Evolutionary conservation across 2,329 filamentous ascomycete genomes (phyloP).

Genomic region (Pestalotiopsis sp.): DNA sequence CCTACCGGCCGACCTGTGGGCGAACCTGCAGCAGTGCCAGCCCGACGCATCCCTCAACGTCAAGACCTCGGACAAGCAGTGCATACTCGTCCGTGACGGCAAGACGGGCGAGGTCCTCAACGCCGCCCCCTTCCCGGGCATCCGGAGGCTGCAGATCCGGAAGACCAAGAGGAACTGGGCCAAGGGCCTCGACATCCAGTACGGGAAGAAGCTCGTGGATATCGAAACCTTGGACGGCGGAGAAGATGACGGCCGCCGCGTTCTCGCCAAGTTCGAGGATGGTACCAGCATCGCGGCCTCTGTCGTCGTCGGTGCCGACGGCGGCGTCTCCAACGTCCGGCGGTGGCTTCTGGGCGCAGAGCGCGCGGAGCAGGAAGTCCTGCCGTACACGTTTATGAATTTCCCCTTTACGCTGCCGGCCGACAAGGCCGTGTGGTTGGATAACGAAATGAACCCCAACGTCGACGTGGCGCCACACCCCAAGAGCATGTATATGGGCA

Average conservation of each 20-base stretch:
- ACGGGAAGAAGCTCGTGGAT: slow-evolving; percentile 14
- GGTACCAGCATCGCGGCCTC: not conserved
- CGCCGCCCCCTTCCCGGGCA: not conserved
- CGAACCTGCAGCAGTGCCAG: not conserved
- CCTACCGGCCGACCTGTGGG: not conserved
- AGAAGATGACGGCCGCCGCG: not conserved
- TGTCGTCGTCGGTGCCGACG: slow-evolving; percentile 2
- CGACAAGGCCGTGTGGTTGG: slow-evolving; percentile 1
- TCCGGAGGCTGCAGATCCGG: slow-evolving; percentile 6
- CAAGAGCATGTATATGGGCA: slow-evolving; percentile 17
- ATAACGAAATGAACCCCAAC: slow-evolving; percentile 13
- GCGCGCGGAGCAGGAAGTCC: slow-evolving; percentile 10
- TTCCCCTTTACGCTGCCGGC: slow-evolving; percentile 14
- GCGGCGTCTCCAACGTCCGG: slow-evolving; percentile 14
- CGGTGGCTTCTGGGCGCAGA: slow-evolving; percentile 13
- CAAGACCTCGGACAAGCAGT: not conserved
- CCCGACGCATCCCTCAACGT: slow-evolving; percentile 1
- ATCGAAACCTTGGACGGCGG: not conserved
- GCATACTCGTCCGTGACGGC: slow-evolving; percentile 1
- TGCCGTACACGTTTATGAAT: slow-evolving; percentile 16
- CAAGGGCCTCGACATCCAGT: slow-evolving; percentile 9
- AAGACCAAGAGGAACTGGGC: not conserved
- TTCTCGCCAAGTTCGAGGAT: slow-evolving; percentile 11
- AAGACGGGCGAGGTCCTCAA: not conserved
- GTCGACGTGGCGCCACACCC: slow-evolving; percentile 17